Base-by-base conservation (phyloP, 139 green algal genomes). In the Chlorella vulgaris region DNA sequence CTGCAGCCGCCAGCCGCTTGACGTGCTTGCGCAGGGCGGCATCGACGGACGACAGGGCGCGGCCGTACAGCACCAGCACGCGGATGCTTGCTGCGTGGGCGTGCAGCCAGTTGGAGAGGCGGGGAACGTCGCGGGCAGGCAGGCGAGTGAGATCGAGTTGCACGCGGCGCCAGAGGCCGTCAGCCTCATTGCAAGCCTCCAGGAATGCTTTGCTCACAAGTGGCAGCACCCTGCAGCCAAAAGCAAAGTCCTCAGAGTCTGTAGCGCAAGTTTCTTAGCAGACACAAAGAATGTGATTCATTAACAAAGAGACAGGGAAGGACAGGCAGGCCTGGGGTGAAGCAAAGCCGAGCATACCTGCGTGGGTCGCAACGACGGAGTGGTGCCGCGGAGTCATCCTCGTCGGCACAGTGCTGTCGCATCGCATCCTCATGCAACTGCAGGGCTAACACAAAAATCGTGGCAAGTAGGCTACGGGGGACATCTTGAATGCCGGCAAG, bases 61-160 rank as follows among this genome's bases (percentile, higher is more conserved):
- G 22, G 50, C 73, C 73, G 73, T 79, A 40, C 51, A 79, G 51
- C 50, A 67, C 73, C 1, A 79, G 73, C 47, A 35, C 22, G 73
- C 73, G 73, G 26, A 79, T 1, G 35, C 35, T 22, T 35, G 73
- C 24, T 13, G 73, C 73, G 28, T 79, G 73, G 1, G 22, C 22
- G 50, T 10, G 0, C 26, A 79, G 53, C 73, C 73, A 79, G 53
- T 24, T 0, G 22, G 38, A 50, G 28, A 79, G 50, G 24, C 24
- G 4, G 10, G 73, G 73, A 33, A 55, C 26, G 8, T 53, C 36
- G 24, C 68, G 51, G 1, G 53, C 73, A 1, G 51, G 28, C 35
- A 79, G 26, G 5, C 51, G 50, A 35, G 68, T 35, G 35, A 79
- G 35, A 35, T 68, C 68, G 51, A 79, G 58, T 51, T 79, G 73